A percentile compares a stretch with the other conserved stretches of the same genome.
Evolutionary conservation across 768 basidiomycete species (phyloP).

Genomic region (Cyathus striatus): DNA sequence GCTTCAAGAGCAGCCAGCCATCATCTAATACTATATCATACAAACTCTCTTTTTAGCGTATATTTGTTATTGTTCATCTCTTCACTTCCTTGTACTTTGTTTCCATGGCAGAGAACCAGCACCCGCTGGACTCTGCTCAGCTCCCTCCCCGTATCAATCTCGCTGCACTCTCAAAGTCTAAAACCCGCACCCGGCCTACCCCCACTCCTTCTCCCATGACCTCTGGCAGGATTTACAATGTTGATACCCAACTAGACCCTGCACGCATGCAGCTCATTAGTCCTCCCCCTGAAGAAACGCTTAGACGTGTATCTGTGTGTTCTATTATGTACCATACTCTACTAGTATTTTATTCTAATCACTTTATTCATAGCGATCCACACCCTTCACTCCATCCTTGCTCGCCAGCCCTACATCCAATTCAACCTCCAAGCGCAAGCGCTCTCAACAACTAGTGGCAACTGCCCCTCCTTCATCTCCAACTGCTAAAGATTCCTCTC

Average conservation of each 20-base stretch:
- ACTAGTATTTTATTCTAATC: conserved; percentile 5
- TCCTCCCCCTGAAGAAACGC: conserved; percentile 57
- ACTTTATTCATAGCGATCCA: conserved; percentile 8
- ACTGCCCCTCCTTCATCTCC: background rate
- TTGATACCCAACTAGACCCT: conserved; percentile 9
- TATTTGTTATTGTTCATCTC: too few relatives aligned
- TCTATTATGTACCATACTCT: background rate
- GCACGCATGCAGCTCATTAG: conserved; percentile 40
- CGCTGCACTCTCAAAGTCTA: background rate
- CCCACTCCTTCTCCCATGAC: conserved; percentile 12
- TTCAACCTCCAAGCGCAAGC: conserved; percentile 32
- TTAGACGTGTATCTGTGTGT: conserved; percentile 23
- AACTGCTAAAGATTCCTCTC: conserved; percentile 11
- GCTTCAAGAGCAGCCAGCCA: too few relatives aligned
- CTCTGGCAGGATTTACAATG: conserved; percentile 12
- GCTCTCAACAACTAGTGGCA: conserved; percentile 9
- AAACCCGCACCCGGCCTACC: background rate
- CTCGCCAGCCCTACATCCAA: conserved; percentile 12
- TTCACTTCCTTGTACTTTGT: too few relatives aligned
- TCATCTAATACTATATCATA: too few relatives aligned
- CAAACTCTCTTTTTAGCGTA: too few relatives aligned
- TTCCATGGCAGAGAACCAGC: too few relatives aligned
- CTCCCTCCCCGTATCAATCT: background rate
- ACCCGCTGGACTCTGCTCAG: conserved; percentile 5
- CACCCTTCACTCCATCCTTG: conserved; percentile 17